phyloP scores from a whole-genome alignment of 805 yeast genomes.

The Sungouiella blattae region DNA sequence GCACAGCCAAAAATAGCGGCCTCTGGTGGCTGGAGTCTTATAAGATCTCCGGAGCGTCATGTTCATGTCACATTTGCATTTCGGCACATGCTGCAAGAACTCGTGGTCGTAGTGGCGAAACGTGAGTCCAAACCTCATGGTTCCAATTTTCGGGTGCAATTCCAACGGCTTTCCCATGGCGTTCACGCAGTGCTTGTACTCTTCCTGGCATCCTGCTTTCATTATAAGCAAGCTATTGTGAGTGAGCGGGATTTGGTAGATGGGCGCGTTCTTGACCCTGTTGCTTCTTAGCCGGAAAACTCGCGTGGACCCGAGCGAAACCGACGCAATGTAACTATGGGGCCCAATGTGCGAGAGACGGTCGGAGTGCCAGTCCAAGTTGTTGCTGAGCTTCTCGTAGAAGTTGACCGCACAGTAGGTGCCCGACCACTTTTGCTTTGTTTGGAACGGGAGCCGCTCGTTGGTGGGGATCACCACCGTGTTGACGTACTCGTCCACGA shows the following conservation, averaged over 20 bases:
- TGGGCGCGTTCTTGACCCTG: conserved; percentile 26
- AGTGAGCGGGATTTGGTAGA: conserved; percentile 57
- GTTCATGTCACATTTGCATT: conserved; percentile 44
- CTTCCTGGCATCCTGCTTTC: conserved; percentile 81
- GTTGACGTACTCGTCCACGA: conserved; percentile 36
- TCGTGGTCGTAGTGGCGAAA: conserved; percentile 51
- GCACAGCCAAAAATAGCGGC: conserved; percentile 69
- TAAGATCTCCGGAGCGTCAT: conserved; percentile 59
- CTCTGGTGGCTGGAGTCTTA: conserved; percentile 43
- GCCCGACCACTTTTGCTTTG: conserved; percentile 44
- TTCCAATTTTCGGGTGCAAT: conserved; percentile 47
- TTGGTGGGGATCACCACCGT: conserved; percentile 32
- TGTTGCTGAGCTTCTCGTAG: conserved; percentile 46
- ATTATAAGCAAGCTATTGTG: conserved; percentile 68
- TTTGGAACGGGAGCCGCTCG: conserved; percentile 35
- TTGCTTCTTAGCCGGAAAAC: conserved; percentile 56
- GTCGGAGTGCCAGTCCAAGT: conserved; percentile 76
- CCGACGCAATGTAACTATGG: conserved; percentile 60
- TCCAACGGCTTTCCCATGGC: conserved; percentile 38
- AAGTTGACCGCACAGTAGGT: conserved; percentile 54
- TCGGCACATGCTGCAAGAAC: conserved; percentile 35
- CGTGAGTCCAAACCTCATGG: conserved; percentile 59
- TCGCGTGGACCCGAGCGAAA: conserved; percentile 67
- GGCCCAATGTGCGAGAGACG: conserved; percentile 72
- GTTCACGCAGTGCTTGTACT: conserved; percentile 63